Evolutionary conservation across 805 yeast species (phyloP).

Genomic region (Hanseniaspora valbyensis): DNA sequence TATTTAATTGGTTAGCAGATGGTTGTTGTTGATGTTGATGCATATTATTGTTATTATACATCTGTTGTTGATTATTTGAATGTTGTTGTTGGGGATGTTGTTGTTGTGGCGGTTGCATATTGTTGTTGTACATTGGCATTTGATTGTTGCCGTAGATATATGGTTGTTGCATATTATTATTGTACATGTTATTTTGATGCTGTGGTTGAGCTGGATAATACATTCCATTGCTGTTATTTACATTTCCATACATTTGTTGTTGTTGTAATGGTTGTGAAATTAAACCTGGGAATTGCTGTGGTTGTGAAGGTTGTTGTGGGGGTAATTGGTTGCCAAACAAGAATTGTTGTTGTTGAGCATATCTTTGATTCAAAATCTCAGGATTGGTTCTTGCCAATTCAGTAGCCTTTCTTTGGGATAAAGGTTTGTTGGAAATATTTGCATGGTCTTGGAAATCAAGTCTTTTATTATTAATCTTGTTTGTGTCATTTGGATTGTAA

Average conservation of each 20-base stretch:
- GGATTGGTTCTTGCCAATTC: slow-evolving; percentile 15
- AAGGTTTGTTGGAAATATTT: slow-evolving; percentile 13
- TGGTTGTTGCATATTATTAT: slow-evolving; percentile 1
- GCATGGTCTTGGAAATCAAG: slow-evolving; percentile 13
- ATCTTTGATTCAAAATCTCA: slow-evolving; percentile 13
- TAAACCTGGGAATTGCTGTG: slow-evolving; percentile 3
- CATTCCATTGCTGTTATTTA: not conserved
- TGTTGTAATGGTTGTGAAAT: slow-evolving; percentile 13
- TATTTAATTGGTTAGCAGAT: slow-evolving; percentile 29
- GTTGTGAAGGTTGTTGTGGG: slow-evolving; percentile 20
- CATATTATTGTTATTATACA: slow-evolving; percentile 15
- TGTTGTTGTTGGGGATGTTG: slow-evolving; percentile 22
- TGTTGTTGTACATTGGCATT: not conserved
- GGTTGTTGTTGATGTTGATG: slow-evolving; percentile 21
- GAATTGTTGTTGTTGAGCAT: slow-evolving; percentile 15
- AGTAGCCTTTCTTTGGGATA: slow-evolving; percentile 15
- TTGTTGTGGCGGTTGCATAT: not conserved
- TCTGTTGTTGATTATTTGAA: too few relatives aligned
- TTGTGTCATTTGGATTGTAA: slow-evolving; percentile 17
- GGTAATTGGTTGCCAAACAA: slow-evolving; percentile 17
- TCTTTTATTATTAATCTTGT: slow-evolving; percentile 13
- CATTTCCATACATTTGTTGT: slow-evolving; percentile 7
- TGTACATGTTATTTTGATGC: slow-evolving; percentile 2
- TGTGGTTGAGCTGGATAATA: not conserved
- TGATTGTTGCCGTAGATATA: not conserved